Base-by-base conservation (phyloP, 1,284 basidiomycete species). In the Cutaneotrichosporon spelunceum region DNA sequence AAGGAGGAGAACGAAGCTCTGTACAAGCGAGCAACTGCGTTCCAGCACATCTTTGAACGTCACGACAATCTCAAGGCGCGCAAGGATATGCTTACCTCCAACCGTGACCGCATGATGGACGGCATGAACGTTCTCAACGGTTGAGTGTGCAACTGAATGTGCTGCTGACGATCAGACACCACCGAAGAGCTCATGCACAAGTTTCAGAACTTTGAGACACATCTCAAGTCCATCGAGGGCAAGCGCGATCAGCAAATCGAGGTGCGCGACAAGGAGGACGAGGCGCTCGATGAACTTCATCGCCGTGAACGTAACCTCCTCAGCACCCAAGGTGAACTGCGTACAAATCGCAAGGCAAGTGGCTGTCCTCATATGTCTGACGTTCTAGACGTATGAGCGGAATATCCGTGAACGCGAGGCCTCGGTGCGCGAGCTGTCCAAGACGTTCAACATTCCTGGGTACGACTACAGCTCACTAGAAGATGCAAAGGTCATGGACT, bases 1-100 rank as follows among this genome's bases (percentile, higher is more conserved):
- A 87, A 88, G 52, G 82, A 84, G 49, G 83, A 87, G 42, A 99
- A 99, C 75, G 83, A 87, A 62, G 85, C 86, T 53, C 91, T 94
- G 74, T 88, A 91, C 71, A 88, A 94, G 59, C 84, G 87, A 53
- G 88, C 91, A 2, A 86, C 86, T 19, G 88, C 88, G 69, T 97
- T 97, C 76, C 85, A 89, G 42, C 87, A 93, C 73, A 85, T 90
- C 53, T 92, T 92, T 71, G 80, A 88, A 56, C 85, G 86, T 63
- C 86, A 89, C 21, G 86, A 90, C 62, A 83, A 82, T 53, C 78
- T 93, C 54, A 82, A 88, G 60, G 82, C 86, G 62, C 84, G 84
- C 70, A 89, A 88, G 72, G 80, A 63, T 82, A 89, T 74, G 80
- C 88, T 70, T 80, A 84, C 64, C 58, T 85, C 87, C 50, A 86